A percentile compares a stretch with the other conserved stretches of the same genome.
Evolutionary conservation across 225 moss, liverwort and hornwort species (phyloP).

Genomic region (Sphagnum tenellum): DNA sequence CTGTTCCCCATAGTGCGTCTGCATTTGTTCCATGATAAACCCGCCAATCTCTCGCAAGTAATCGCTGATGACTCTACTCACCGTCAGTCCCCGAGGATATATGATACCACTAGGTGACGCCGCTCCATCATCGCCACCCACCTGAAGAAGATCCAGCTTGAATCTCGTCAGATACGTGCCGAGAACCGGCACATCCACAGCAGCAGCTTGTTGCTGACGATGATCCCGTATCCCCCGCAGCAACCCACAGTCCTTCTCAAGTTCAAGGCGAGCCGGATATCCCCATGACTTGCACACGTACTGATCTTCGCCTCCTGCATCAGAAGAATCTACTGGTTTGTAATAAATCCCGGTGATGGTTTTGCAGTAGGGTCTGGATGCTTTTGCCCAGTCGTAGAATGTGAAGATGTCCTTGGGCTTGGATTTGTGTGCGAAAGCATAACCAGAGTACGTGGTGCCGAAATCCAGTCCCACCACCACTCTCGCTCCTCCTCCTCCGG

Average conservation of each 20-base stretch:
- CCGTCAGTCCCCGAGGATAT: constrained; percentile 5
- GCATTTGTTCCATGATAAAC: constrained; percentile 7
- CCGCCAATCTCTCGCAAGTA: constrained; percentile 1
- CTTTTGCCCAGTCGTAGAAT: no score
- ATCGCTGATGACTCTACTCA: constrained; percentile 10
- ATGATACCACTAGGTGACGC: not conserved
- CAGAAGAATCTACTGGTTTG: not conserved
- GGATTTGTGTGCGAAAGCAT: constrained; percentile 5
- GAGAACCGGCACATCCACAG: not conserved
- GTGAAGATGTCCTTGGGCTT: not conserved
- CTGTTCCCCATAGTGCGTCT: not conserved
- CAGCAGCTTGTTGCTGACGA: no score
- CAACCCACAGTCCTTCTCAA: not conserved
- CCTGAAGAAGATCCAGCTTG: constrained; percentile 13
- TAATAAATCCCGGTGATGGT: not conserved
- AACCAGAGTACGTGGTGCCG: constrained; percentile 14
- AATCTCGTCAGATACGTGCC: constrained; percentile 2
- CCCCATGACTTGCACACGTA: constrained; percentile 9
- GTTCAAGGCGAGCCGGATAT: not conserved
- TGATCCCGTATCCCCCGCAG: not conserved
- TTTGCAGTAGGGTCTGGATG: not conserved
- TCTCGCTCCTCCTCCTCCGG: not conserved
- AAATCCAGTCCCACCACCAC: constrained; percentile 19
- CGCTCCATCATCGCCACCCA: not conserved
- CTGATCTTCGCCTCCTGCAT: not conserved